These are phyloP conservation scores for Coemansia asiatica DNA, from an alignment of 192 early-diverging fungal genomes.

Conservation along the genomic window DNA sequence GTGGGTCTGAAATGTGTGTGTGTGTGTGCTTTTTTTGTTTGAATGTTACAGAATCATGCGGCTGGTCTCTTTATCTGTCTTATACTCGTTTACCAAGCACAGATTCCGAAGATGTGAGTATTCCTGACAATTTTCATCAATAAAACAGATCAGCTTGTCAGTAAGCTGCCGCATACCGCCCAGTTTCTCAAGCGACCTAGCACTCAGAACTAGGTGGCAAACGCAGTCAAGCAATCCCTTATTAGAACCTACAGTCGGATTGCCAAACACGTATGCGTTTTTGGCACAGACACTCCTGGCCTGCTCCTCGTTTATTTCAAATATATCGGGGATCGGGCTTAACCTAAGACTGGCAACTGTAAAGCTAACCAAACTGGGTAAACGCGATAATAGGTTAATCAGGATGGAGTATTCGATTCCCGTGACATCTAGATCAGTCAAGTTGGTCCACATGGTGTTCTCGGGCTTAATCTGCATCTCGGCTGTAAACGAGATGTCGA, in stretches of 20 bases:
- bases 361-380: neutral
- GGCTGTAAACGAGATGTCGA: neutral
- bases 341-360: neutral
- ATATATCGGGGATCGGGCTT: neutral
- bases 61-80: neutral
- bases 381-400: neutral
- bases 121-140: neutral
- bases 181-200: neutral
- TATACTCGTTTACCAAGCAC: neutral
- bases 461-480: neutral
- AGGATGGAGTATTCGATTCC: neutral
- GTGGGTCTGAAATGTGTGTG: too few relatives aligned
- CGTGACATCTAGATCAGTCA: neutral
- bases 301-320: neutral
- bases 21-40: neutral
- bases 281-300: neutral
- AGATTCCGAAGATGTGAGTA: neutral
- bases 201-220: neutral
- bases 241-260: neutral
- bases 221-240: neutral
- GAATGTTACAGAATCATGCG: neutral
- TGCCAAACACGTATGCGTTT: neutral
- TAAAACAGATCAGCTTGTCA: neutral
- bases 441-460: neutral
- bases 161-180: neutral